Evolutionary conservation across 2,329 filamentous ascomycete genomes (phyloP).

Genomic region (Xenosphaeropsis pyriputrescens): DNA sequence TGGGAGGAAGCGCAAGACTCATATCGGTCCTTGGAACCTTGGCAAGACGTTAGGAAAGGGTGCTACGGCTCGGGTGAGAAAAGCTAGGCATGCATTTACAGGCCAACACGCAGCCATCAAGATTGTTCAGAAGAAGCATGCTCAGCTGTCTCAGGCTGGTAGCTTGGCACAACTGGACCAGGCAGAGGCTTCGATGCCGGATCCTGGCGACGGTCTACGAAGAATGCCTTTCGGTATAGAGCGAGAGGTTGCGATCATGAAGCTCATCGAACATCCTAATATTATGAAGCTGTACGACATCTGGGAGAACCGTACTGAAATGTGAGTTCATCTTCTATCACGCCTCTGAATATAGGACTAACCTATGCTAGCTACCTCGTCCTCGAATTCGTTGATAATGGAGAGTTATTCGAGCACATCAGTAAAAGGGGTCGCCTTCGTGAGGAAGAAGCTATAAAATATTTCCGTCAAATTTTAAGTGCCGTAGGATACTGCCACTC

Average conservation of each 20-base stretch:
- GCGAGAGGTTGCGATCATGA: slow-evolving; percentile 92
- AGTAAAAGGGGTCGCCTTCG: slow-evolving; percentile 55
- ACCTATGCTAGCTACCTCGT: slow-evolving; percentile 61
- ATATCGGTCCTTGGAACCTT: slow-evolving; percentile 88
- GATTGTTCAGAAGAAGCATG: slow-evolving; percentile 77
- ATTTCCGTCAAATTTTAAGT: slow-evolving; percentile 88
- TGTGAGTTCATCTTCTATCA: slow-evolving; percentile 42
- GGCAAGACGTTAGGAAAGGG: slow-evolving; percentile 82
- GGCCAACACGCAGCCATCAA: slow-evolving; percentile 82
- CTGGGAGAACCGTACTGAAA: slow-evolving; percentile 91
- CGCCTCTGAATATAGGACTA: no score
- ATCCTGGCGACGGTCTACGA: slow-evolving; percentile 42
- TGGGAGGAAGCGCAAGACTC: slow-evolving; percentile 36
- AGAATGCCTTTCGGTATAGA: slow-evolving; percentile 81
- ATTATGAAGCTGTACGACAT: slow-evolving; percentile 93
- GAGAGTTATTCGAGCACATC: slow-evolving; percentile 65
- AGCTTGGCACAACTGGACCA: slow-evolving; percentile 74
- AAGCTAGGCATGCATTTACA: slow-evolving; percentile 68
- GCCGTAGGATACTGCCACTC: slow-evolving; percentile 87
- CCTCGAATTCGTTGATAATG: slow-evolving; percentile 76
- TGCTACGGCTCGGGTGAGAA: slow-evolving; percentile 73
- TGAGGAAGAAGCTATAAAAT: slow-evolving; percentile 67
- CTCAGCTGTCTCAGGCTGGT: slow-evolving; percentile 67
- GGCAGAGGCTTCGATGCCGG: slow-evolving; percentile 44
- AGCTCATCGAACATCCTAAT: slow-evolving; percentile 86